A percentile compares a stretch with the other conserved stretches of the same genome.
These are phyloP conservation scores for Penicillium goetzii DNA, from an alignment of 495 filamentous ascomycete species.

Conservation along the genomic window DNA sequence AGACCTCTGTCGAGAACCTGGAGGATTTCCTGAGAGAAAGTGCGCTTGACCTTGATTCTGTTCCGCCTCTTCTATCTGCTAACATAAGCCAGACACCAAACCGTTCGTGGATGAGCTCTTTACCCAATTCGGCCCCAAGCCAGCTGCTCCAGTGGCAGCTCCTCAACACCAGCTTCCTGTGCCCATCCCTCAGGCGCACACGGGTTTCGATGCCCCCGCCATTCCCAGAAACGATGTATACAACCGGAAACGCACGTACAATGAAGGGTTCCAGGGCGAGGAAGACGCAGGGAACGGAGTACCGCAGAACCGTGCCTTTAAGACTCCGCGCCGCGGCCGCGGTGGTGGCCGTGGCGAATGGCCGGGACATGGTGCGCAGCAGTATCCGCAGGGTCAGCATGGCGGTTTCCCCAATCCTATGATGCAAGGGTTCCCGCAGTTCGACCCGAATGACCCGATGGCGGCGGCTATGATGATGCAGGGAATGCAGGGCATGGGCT, in stretches of 20 bases:
- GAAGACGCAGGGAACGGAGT: conserved; percentile 43
- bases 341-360: conserved; percentile 58
- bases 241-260: conserved; percentile 60
- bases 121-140: conserved; percentile 63
- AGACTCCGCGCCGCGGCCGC: conserved; percentile 73
- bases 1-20: conserved; percentile 75
- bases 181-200: conserved; percentile 26
- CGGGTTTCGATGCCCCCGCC: conserved; percentile 41
- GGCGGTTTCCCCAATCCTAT: conserved; percentile 45
- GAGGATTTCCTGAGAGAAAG: conserved; percentile 83
- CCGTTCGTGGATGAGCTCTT: conserved; percentile 89
- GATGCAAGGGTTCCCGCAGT: conserved; percentile 55
- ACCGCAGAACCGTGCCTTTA: conserved; percentile 62
- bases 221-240: conserved; percentile 39
- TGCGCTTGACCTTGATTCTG: conserved; percentile 52
- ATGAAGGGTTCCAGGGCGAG: conserved; percentile 60
- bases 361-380: conserved; percentile 32
- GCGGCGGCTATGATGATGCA: conserved; percentile 67
- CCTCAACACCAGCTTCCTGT: conserved; percentile 56
- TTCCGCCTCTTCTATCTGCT: conserved; percentile 13
- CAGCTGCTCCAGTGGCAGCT: conserved; percentile 36
- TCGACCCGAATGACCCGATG: conserved; percentile 69
- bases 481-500: conserved; percentile 60
- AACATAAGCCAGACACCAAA: conserved; percentile 59
- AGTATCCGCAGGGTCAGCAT: conserved; percentile 35